Evolutionary conservation across 352 stramenopile species (phyloP).

Genomic region (Phytophthora multivora): DNA sequence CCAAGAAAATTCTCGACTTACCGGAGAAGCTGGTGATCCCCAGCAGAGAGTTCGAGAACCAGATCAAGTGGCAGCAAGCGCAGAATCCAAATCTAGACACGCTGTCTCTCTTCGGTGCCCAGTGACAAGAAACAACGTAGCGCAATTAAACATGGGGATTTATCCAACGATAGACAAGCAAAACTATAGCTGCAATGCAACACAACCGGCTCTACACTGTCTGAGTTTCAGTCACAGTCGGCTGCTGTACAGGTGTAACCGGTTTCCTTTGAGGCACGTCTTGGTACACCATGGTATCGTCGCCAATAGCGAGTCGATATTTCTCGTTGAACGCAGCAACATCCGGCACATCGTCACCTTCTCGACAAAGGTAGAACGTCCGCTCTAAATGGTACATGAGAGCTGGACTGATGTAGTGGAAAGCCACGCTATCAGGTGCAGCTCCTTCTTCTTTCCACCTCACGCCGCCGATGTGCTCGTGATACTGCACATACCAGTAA

Average conservation of each 20-base stretch:
- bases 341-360: slow-evolving; percentile 45
- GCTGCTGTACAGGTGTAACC: not conserved
- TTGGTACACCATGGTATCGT: slow-evolving; percentile 52
- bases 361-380: slow-evolving; percentile 70
- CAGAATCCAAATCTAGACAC: slow-evolving; percentile 55
- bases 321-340: slow-evolving; percentile 61
- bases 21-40: slow-evolving; percentile 70
- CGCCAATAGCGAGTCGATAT: slow-evolving; percentile 52
- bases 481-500: slow-evolving; percentile 80
- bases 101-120: slow-evolving; percentile 53
- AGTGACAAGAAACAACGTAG: slow-evolving; percentile 18
- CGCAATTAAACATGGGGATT: slow-evolving; percentile 9
- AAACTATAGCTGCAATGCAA: slow-evolving; percentile 8
- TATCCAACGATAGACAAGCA: slow-evolving; percentile 24
- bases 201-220: slow-evolving; percentile 1
- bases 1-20: slow-evolving; percentile 68
- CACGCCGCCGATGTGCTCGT: slow-evolving; percentile 71
- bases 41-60: slow-evolving; percentile 53
- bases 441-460: slow-evolving; percentile 50
- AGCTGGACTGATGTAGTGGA: slow-evolving; percentile 73
- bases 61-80: slow-evolving; percentile 52
- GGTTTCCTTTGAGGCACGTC: slow-evolving; percentile 30
- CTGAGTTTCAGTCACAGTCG: slow-evolving; percentile 1
- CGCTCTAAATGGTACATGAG: slow-evolving; percentile 86
- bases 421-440: slow-evolving; percentile 71